Conservation (phyloP, 371 early-diverging fungal species). For the Ecytonucleospora hepatopenaei region DNA sequence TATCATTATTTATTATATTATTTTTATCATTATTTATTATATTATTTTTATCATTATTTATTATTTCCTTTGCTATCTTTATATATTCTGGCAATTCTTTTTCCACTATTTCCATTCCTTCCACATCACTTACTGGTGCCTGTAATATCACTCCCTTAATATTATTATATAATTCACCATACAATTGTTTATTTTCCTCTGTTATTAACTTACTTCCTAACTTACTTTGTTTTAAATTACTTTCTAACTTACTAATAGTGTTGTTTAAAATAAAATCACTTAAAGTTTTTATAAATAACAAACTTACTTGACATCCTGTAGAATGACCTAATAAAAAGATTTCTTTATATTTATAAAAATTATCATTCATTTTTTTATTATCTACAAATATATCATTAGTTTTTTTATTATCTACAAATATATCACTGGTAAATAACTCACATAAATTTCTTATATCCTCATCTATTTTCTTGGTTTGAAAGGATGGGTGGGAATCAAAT, state of each 20-base stretch:
- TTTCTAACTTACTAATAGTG: too few relatives aligned
- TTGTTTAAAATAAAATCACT: too few relatives aligned
- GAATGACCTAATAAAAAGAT: conserved; percentile 50
- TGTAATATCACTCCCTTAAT: conserved; percentile 39
- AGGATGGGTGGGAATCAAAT: conserved; percentile 33
- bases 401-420: too few relatives aligned
- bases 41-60: too few relatives aligned
- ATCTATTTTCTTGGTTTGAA: conserved; percentile 22
- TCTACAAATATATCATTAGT: too few relatives aligned
- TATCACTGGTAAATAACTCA: too few relatives aligned
- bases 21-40: too few relatives aligned
- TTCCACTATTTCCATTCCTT: conserved; percentile 27
- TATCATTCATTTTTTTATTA: too few relatives aligned
- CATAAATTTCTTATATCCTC: conserved; percentile 20
- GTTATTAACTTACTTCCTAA: too few relatives aligned
- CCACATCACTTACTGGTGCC: conserved; percentile 56
- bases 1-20: too few relatives aligned
- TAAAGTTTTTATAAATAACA: conserved; percentile 36
- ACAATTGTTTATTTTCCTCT: too few relatives aligned
- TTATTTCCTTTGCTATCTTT: conserved; percentile 17
- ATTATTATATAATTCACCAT: background rate
- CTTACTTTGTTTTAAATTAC: too few relatives aligned
- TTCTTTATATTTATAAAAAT: conserved; percentile 1
- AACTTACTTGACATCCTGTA: conserved; percentile 51
- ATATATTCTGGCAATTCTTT: conserved; percentile 17